Percentiles rank a stretch among this genome's conserved stretches.
These are phyloP conservation scores for Parietaria judaica DNA, from an alignment of 306 rosid species.

Conservation along the genomic window DNA sequence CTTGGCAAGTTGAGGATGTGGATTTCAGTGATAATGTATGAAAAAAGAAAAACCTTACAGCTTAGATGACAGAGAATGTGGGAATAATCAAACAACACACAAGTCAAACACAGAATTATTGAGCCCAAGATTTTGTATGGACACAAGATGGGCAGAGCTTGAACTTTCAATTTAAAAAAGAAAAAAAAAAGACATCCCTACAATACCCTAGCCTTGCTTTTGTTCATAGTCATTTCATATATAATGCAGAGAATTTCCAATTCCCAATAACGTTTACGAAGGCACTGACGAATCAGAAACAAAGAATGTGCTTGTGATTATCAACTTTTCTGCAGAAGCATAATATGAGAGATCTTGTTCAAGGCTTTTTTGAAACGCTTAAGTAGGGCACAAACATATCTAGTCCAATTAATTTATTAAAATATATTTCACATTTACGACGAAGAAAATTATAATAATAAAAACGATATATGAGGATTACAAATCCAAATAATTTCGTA, in stretches of 20 bases:
- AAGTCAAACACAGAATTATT: conserved; percentile 1
- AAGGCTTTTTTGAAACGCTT: not conserved
- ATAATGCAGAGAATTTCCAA: not conserved
- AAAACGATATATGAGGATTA: too few species aligned
- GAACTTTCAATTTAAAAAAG: not conserved
- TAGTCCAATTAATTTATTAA: too few species aligned
- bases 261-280: conserved; percentile 2
- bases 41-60: not conserved
- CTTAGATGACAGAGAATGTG: conserved; percentile 5
- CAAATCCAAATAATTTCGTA: too few species aligned
- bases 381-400: too few species aligned
- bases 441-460: too few species aligned
- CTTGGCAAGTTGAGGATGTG: conserved; percentile 11
- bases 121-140: conserved; percentile 1
- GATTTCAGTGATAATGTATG: conserved; percentile 8
- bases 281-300: conserved; percentile 1
- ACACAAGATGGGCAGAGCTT: not conserved
- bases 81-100: not conserved
- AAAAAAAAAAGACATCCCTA: not conserved
- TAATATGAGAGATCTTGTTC: not conserved
- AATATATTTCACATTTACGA: too few species aligned
- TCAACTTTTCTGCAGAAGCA: not conserved
- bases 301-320: not conserved
- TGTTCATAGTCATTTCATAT: not conserved
- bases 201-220: not conserved